Base-by-base conservation (phyloP, 2,329 filamentous ascomycete genomes). In the Chaetomiaceae sp. region DNA sequence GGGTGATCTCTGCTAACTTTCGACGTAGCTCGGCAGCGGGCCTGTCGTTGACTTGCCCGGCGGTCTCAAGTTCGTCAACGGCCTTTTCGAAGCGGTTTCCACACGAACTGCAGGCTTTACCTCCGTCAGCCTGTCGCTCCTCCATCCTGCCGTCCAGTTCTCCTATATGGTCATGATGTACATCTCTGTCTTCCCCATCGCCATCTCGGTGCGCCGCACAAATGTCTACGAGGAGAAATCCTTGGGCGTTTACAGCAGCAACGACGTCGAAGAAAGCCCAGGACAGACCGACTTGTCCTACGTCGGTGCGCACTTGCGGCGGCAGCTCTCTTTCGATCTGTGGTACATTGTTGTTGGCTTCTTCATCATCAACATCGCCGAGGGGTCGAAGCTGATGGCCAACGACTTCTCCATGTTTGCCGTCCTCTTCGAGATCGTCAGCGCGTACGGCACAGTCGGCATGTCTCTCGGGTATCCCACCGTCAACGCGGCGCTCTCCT, bases 161-260 rank as follows among this genome's bases (percentile, higher is more conserved):
- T 89, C 90, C 20, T 97, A 96, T 71, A 75, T 97, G 69, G 85
- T 97, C 68, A 97, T 97, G 93, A 97, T 97, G 93, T 97, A 97
- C 69, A 96, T 97, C 55, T 96, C 91, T 51, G 88, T 96, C 53
- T 95, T 96, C 61, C 92, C 92, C 5, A 95, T 97, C 60, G 92
- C 93, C 65, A 97, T 97, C 62, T 93, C 88, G 6, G 87, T 97
- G 61, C 89, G 92, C 47, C 79, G 88, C 57, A 96, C 92, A 52
- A 97, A 97, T 65, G 92, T 96, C 2, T 97, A 97, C 72, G 92
- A 96, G 68, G 92, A 97, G 65, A 88, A 85, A 58, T 89, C 85
- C 0, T 78, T 93, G 0, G 89, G 89, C 5, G 82, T 95, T 25
- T 90, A 86, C 63, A 73, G 72, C 44, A 64, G 77, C 35, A 66